A percentile compares a stretch with the other conserved stretches of the same genome.
phyloP scores from a whole-genome alignment of 345 rosid species.

The Aquilaria sinensis region DNA sequence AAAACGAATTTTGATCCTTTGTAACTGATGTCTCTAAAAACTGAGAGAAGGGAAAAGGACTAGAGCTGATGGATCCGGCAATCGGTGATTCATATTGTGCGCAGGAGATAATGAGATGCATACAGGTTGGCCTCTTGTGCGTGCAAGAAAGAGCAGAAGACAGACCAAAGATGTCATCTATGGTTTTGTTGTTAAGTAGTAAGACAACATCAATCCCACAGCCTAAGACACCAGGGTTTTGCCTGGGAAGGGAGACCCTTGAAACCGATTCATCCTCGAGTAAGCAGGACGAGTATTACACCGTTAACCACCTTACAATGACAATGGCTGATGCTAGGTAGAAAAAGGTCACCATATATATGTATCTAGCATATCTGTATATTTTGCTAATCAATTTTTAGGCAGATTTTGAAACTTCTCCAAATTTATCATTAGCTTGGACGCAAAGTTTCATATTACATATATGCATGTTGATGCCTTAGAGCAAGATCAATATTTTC shows the following conservation, averaged over 20 bases:
- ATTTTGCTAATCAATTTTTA: neutral
- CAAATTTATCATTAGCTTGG: too few relatives aligned
- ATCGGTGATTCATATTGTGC: conserved; percentile 10
- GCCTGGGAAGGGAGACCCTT: conserved; percentile 1
- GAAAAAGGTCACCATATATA: neutral
- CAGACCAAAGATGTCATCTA: conserved; percentile 48
- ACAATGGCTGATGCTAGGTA: conserved; percentile 15
- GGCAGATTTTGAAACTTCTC: too few relatives aligned
- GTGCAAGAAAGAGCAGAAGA: conserved; percentile 39
- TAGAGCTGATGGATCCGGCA: conserved; percentile 32
- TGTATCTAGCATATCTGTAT: too few relatives aligned
- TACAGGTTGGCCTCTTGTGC: conserved; percentile 61
- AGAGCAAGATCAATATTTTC: too few relatives aligned
- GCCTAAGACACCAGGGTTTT: conserved; percentile 37
- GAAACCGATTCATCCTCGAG: conserved; percentile 17
- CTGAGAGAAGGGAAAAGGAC: conserved; percentile 16
- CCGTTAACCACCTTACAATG: conserved; percentile 10
- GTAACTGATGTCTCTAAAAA: too few relatives aligned
- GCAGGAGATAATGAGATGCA: conserved; percentile 32
- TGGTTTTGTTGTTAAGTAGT: conserved; percentile 41
- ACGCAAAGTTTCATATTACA: too few relatives aligned
- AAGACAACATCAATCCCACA: conserved; percentile 20
- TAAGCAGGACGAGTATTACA: neutral
- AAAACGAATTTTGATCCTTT: too few relatives aligned
- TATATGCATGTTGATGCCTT: too few relatives aligned